These are phyloP conservation scores for Alternaria arborescens DNA, from an alignment of 2,329 filamentous ascomycete species.

Conservation along the genomic window DNA sequence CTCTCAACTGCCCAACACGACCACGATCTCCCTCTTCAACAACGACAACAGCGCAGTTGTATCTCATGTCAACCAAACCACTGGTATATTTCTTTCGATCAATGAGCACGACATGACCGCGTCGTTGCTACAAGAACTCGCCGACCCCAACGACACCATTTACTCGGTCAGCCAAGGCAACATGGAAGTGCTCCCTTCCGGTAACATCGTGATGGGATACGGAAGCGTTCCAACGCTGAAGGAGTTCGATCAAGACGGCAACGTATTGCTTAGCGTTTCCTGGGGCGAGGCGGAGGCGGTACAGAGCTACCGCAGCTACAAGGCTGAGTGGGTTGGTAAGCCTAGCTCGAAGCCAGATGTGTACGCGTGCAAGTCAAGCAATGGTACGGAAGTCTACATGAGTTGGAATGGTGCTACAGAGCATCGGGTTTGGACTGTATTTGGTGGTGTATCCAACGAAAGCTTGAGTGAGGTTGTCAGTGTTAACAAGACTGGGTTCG, in stretches of 20 bases:
- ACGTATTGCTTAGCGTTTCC: conserved; percentile 8
- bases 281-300: conserved; percentile 13
- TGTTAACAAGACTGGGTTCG: not conserved
- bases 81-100: conserved; percentile 11
- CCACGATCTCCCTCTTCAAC: conserved; percentile 9
- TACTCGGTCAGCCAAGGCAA: conserved; percentile 8
- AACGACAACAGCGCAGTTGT: conserved; percentile 7
- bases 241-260: conserved; percentile 13
- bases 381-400: conserved; percentile 17
- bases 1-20: not conserved
- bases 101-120: conserved; percentile 13
- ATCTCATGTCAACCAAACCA: conserved; percentile 3
- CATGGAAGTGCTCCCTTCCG: conserved; percentile 6
- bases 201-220: conserved; percentile 12
- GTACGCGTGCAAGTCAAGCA: conserved; percentile 7
- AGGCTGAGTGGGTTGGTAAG: conserved; percentile 16
- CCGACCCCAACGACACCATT: not conserved
- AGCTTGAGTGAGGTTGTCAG: not conserved
- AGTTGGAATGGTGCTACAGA: conserved; percentile 23
- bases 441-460: not conserved
- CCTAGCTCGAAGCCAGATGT: conserved; percentile 12
- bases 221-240: conserved; percentile 15
- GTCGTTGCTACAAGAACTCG: conserved; percentile 7
- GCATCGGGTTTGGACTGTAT: conserved; percentile 8
- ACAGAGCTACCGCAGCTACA: conserved; percentile 19